Evolutionary conservation across 202 grass and related monocot genomes (phyloP), one percentile per base, ranked within the genome.

Genomic region (Bolboschoenoplectus hybrid): DNA sequence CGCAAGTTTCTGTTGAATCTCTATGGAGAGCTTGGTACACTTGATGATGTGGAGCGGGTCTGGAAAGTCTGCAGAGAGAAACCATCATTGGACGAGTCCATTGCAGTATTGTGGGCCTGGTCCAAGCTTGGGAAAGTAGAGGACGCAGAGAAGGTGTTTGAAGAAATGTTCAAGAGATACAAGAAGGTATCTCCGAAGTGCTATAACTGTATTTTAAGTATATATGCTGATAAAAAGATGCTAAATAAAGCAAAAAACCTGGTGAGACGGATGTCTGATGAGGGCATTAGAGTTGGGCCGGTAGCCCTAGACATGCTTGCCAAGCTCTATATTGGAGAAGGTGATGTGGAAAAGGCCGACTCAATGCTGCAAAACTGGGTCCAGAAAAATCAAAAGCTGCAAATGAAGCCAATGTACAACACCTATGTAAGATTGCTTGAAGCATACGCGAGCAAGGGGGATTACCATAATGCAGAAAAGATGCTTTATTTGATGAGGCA

Each of bases 381-480:
- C 55, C 5, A 76, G 10, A 52, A 71, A 20, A 85, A 91, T 74
- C 76, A n/a, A 58, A 84, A 72, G 63, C 49, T 67, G 40, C 55
- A 89, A 56, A 52, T 7, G 0, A 91, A 52, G 69, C 95, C 95
- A 55, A 40, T 83, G 20, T 95, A 88, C 63, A 74, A 0, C 63
- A 71, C 90, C 72, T 94, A 93, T 67, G 2, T 93, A 11, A 69
- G 16, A 71, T 20, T 98, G 66, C 87, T 98, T 47, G 84, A 93
- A 13, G 80, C 76, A 74, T 98, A 95, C 72, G 87, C 93, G 12
- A 89, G 88, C 62, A 93, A 81, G 82, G 95, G 95, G 73, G 93
- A 98, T 44, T 26, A 95, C 89, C 90, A 93, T 81, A 95, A 89
- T 62, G 71, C 95, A 17, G 95, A 98, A 85, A 95, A 85, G 77